Evolutionary conservation across 1,284 basidiomycete species (phyloP), one percentile per base, ranked within the genome.

Genomic region (Polyporus tsugae): DNA sequence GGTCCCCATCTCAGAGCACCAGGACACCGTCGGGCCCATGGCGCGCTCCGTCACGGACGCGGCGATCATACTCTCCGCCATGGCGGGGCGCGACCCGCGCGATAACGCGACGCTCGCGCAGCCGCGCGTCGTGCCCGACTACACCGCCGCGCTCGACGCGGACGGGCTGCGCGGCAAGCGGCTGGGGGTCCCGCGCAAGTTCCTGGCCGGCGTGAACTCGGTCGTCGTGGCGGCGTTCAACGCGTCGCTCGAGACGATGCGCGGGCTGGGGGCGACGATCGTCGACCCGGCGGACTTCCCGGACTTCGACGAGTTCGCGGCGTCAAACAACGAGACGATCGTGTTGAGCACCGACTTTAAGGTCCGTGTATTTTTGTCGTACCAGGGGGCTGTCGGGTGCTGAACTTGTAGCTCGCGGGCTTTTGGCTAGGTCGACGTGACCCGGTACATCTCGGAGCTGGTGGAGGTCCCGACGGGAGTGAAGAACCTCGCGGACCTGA

Each of bases 11-110:
- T 85, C 84, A 3, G 79, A 74, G 55, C 80, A 85, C 70, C 86
- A 87, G 74, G 86, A 87, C 69, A 84, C 84, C 1, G 81, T 85
- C 6, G 86, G 86, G 0, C 82, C 84, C 0, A 85, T 87, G 78
- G 78, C 80, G 44, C 80, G 86, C 53, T 82, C 80, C 4, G 83
- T 87, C 35, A 75, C 81, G 13, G 86, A 87, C 63, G 83, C 82
- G 9, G 84, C 84, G 0, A 70, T 79, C 19, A 75, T 86, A 11
- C 80, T 87, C 15, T 74, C 78, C 15, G 75, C 80, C 10, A 86
- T 87, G 60, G 81, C 82, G 11, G 86, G 86, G 2, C 79, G 76
- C 38, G 86, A 87, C 67, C 78, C 78, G 5, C 73, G 78, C 6
- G 86, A 87, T 70, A 82, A 82, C 65, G 82, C 78, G 59, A 85